phyloP scores from a whole-genome alignment of 805 yeast species.

The Nakazawaea sp. region DNA sequence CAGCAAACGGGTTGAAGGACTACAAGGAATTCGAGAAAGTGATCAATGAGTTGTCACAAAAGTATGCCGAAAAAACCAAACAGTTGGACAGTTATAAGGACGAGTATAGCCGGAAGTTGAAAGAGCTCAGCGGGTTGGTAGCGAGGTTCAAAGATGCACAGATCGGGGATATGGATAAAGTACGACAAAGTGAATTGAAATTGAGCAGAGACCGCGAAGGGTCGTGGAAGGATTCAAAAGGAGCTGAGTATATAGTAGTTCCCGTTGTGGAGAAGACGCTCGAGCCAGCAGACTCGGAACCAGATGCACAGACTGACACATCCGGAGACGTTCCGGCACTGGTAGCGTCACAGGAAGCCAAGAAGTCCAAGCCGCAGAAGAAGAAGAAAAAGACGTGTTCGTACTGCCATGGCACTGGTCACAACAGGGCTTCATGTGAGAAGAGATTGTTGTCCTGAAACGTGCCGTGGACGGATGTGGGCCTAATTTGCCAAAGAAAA shows the following conservation, averaged over 20 bases:
- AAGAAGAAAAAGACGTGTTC: constrained; percentile 25
- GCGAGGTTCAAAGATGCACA: too few relatives aligned
- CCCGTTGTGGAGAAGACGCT: not conserved
- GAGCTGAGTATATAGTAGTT: not conserved
- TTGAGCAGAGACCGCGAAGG: not conserved
- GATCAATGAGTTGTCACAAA: not conserved
- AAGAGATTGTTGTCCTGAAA: too few relatives aligned
- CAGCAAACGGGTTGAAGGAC: not conserved
- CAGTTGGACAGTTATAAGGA: constrained; percentile 1
- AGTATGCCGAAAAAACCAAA: not conserved
- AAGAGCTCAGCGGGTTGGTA: not conserved
- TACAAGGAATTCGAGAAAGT: not conserved
- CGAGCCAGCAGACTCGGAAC: too few relatives aligned
- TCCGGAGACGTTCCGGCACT: not conserved
- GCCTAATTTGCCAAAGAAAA: too few relatives aligned
- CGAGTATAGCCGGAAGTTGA: not conserved
- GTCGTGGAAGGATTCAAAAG: not conserved
- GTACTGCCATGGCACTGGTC: constrained; percentile 25
- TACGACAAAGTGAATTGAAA: not conserved
- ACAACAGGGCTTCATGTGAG: constrained; percentile 28
- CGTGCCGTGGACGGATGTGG: too few relatives aligned
- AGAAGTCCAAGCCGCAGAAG: constrained; percentile 7
- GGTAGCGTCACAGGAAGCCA: not conserved
- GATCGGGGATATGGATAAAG: too few relatives aligned
- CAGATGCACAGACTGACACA: not conserved